Conservation (phyloP, 2,329 filamentous ascomycete genomes). For the Rhinocladiella similis region DNA sequence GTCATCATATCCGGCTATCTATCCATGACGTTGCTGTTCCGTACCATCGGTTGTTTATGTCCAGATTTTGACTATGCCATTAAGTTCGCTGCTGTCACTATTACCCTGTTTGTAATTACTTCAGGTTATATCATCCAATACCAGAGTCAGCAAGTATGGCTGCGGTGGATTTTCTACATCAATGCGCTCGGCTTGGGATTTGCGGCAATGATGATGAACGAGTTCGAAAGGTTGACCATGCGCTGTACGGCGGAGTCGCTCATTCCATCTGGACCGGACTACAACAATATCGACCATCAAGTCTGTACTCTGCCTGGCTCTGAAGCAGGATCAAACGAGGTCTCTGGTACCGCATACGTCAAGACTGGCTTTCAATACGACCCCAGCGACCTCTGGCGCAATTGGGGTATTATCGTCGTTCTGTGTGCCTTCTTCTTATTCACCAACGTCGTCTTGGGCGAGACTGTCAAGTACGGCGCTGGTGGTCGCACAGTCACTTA, state of each 20-base stretch:
- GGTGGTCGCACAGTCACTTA: constrained; percentile 45
- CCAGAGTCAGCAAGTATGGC: constrained; percentile 70
- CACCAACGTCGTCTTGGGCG: constrained; percentile 42
- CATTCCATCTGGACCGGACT: constrained; percentile 69
- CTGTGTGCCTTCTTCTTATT: constrained; percentile 38
- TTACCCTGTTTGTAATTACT: constrained; percentile 79
- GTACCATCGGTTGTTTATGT: constrained; percentile 71
- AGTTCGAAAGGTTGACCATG: constrained; percentile 70
- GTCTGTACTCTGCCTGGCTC: constrained; percentile 80
- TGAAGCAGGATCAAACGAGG: constrained; percentile 60
- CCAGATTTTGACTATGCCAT: constrained; percentile 84
- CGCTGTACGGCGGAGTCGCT: constrained; percentile 68
- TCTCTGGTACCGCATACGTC: constrained; percentile 71
- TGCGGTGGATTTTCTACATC: constrained; percentile 78
- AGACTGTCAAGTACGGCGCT: constrained; percentile 40
- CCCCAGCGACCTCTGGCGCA: constrained; percentile 69
- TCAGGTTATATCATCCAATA: constrained; percentile 84
- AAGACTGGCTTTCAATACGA: constrained; percentile 66
- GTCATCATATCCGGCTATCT: constrained; percentile 69
- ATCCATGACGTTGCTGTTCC: constrained; percentile 75
- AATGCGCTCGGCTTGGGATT: constrained; percentile 76
- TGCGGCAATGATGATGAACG: constrained; percentile 79
- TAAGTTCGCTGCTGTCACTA: constrained; percentile 75
- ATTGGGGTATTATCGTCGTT: constrained; percentile 42
- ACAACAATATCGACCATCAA: constrained; percentile 71